Evolutionary conservation across 768 basidiomycete species (phyloP).

Genomic region (Paxillus rubicundulus): DNA sequence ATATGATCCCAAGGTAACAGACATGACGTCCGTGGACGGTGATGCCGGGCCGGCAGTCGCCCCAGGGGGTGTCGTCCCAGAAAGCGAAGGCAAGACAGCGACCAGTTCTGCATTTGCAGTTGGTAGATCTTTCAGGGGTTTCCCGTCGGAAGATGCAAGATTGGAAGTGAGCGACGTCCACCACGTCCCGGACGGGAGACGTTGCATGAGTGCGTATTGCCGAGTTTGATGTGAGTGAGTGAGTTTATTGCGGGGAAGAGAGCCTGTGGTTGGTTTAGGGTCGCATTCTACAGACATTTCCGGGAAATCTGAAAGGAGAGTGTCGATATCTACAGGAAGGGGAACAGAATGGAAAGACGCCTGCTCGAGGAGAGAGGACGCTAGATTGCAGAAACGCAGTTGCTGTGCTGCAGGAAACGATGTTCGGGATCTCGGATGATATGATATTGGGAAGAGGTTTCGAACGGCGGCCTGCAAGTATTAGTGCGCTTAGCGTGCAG

Average conservation of each 20-base stretch:
- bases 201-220: slow-evolving; percentile 77
- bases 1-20: slow-evolving; percentile 59
- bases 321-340: slow-evolving; percentile 45
- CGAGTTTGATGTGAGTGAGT: slow-evolving; percentile 34
- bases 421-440: slow-evolving; percentile 59
- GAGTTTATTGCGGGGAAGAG: slow-evolving; percentile 25
- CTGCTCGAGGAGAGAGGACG: slow-evolving; percentile 69
- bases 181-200: slow-evolving; percentile 71
- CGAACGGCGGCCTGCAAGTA: slow-evolving; percentile 55
- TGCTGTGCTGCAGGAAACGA: slow-evolving; percentile 68
- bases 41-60: slow-evolving; percentile 18
- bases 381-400: slow-evolving; percentile 70
- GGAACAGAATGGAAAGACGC: slow-evolving; percentile 50
- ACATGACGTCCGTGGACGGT: slow-evolving; percentile 10
- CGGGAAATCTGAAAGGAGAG: slow-evolving; percentile 36
- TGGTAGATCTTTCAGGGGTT: slow-evolving; percentile 47
- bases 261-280: slow-evolving; percentile 15
- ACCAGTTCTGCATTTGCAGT: slow-evolving; percentile 77
- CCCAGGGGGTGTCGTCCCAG: slow-evolving; percentile 31
- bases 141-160: slow-evolving; percentile 35
- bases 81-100: slow-evolving; percentile 66
- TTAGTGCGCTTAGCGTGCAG: slow-evolving; percentile 2
- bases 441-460: slow-evolving; percentile 66
- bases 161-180: slow-evolving; percentile 70
- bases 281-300: slow-evolving; percentile 23